Conservation (phyloP, 257 asterid species). For the Solanum lignicaule region DNA sequence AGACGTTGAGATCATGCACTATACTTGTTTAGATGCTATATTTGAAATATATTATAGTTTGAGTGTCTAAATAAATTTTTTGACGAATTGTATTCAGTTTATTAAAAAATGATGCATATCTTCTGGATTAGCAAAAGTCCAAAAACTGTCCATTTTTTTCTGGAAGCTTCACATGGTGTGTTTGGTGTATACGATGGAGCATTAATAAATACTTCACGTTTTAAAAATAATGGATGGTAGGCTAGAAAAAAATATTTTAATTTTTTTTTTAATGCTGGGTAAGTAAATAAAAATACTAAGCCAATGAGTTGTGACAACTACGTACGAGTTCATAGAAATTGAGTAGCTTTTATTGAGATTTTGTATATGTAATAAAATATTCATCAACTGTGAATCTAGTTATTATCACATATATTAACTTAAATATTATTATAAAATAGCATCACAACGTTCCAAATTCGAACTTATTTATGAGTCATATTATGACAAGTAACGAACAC, state of each 20-base stretch:
- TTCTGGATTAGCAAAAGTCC: background rate
- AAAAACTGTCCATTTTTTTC: background rate
- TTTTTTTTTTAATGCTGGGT: background rate
- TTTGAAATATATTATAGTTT: no score
- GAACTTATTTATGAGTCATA: background rate
- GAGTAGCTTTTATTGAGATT: background rate
- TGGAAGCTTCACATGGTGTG: background rate
- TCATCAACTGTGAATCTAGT: background rate
- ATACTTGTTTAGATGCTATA: no score
- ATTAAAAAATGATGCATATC: background rate
- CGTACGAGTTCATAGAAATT: background rate
- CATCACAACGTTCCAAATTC: background rate
- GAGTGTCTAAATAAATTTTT: no score
- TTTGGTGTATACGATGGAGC: background rate
- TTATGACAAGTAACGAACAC: background rate
- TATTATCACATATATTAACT: background rate
- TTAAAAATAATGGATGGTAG: background rate
- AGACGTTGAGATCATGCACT: background rate
- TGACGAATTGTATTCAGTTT: background rate
- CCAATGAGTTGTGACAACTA: background rate
- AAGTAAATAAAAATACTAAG: background rate
- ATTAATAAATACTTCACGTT: background rate
- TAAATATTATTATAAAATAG: background rate
- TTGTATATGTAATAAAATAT: background rate
- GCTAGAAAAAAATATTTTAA: background rate